These are phyloP conservation scores for Cymbopogon flexuosus DNA, from an alignment of 202 grass and related monocot species.

Conservation along the genomic window DNA sequence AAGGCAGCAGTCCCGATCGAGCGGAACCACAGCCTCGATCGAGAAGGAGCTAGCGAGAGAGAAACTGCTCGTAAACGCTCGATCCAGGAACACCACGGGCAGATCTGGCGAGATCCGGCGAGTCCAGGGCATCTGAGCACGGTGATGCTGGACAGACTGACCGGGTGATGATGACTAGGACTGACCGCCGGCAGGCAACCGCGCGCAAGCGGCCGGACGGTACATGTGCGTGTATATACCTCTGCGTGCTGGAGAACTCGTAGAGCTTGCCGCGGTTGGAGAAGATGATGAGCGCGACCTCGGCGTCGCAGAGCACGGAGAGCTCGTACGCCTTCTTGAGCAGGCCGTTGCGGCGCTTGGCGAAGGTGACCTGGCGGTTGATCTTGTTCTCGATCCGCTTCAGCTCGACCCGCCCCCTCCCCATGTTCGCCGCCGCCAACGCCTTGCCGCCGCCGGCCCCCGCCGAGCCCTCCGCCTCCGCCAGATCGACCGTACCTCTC, in stretches of 20 bases:
- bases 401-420: conserved; percentile 43
- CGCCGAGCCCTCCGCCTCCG: background rate
- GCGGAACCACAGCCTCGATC: background rate
- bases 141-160: no score
- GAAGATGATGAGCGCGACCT: conserved; percentile 62
- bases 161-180: background rate
- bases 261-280: conserved; percentile 54
- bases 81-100: background rate
- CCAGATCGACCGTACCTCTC: background rate
- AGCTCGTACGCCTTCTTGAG: conserved; percentile 59
- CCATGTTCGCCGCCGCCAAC: conserved; percentile 11
- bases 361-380: conserved; percentile 49
- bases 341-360: conserved; percentile 49
- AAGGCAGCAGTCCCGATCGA: background rate
- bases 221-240: background rate
- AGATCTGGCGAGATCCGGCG: background rate
- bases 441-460: background rate
- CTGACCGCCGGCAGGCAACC: background rate
- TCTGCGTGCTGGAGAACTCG: conserved; percentile 55
- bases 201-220: background rate
- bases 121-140: background rate
- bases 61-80: background rate
- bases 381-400: conserved; percentile 56
- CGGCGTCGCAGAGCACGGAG: conserved; percentile 50
- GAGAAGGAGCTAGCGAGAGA: background rate